Evolutionary conservation across 2,329 filamentous ascomycete species (phyloP), one percentile per base, ranked within the genome.

Genomic region (Thyridium curvatum): DNA sequence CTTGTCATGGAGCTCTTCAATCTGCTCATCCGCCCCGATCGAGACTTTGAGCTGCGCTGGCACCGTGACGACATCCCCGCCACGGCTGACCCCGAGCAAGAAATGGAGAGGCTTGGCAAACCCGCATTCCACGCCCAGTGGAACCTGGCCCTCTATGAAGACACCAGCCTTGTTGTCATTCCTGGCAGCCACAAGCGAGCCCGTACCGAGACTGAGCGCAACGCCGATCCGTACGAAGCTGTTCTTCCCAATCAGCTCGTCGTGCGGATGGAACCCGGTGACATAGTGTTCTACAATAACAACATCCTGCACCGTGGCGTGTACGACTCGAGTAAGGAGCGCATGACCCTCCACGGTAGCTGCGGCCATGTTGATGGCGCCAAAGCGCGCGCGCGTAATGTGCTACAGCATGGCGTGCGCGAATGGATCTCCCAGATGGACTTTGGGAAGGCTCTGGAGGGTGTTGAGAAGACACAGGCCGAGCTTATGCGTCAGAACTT

Each of bases 1-100:
- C 67, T 95, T 16, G 83, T 91, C 30, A 86, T 94, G 79, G 89
- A 94, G 62, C 66, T 95, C n/a, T 89, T 88, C 63, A 95, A 95
- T 56, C 72, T 94, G 61, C 78, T 94, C 8, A 80, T 94, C 12
- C 69, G 84, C 4, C 88, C 88, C 0, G 78, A 79, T 30, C 49
- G 55, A 3, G 77, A 83, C 47, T 94, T 91, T 52, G 78, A 77
- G 52, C 71, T 95, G 36, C 68, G 82, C 35, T 94, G 89, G 89
- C 89, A 95, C 57, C 70, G 89, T 26, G 89, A 95, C 54, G 87
- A 94, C 54, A 82, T 94, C 34, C 69, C 79, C 3, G 71, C 80
- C n/a, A 68, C 71, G 1, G 85, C 81, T 0, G 70, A 68, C 0
- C 54, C 77, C 0, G 79, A 82, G 15, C 79, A 90, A 52, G 89